These are phyloP conservation scores for Solanum chmielewskii DNA, from an alignment of 257 asterid species.

Conservation along the genomic window DNA sequence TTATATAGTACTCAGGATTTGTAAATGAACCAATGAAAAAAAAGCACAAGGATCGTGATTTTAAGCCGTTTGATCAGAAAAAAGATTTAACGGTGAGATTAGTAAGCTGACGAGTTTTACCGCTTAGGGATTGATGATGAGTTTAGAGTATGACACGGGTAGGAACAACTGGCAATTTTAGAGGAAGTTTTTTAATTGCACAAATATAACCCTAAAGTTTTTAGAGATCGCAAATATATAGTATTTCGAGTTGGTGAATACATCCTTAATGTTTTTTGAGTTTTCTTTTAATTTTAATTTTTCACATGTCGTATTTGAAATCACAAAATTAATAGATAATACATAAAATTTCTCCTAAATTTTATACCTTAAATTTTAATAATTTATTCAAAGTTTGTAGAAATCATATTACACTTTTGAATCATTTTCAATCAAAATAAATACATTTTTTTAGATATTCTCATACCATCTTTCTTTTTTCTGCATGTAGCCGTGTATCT, in stretches of 20 bases:
- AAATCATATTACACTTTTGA: no score
- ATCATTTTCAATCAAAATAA: no score
- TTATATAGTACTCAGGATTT: conserved; percentile 29
- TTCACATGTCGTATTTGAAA: no score
- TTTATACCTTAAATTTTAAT: no score
- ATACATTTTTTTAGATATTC: no score
- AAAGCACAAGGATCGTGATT: conserved; percentile 22
- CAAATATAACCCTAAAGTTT: neutral
- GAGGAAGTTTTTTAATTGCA: neutral
- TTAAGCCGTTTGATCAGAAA: conserved; percentile 26
- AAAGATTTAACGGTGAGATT: conserved; percentile 19
- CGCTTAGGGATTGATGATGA: neutral
- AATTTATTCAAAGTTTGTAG: no score
- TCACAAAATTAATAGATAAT: no score
- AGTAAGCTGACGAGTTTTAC: neutral
- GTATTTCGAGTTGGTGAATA: neutral
- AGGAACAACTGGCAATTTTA: neutral
- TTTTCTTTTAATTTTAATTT: no score
- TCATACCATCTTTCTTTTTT: no score
- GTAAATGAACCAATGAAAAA: conserved; percentile 15
- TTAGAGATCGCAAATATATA: neutral
- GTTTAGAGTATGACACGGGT: neutral
- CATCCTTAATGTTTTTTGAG: no score
- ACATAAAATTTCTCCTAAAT: no score
- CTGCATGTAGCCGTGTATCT: no score